Evolutionary conservation across 306 rosid genomes (phyloP).

Genomic region (Inga oerstediana): DNA sequence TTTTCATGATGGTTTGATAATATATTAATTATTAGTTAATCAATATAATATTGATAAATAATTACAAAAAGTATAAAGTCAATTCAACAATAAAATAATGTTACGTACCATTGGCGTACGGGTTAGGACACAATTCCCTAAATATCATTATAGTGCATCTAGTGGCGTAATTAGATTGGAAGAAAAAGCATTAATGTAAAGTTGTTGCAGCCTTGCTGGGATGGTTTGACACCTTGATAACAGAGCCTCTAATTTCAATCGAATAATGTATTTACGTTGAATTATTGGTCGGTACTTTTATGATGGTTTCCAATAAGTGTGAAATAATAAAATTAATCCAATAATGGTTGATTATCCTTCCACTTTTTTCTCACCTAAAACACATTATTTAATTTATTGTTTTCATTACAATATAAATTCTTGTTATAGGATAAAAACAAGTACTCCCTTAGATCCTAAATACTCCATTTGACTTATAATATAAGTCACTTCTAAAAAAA

Average conservation of each 20-base stretch:
- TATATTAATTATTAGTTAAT: too few species aligned
- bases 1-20: background rate
- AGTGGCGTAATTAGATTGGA: too few species aligned
- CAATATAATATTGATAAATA: background rate
- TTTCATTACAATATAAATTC: background rate
- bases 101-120: background rate
- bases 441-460: too few species aligned
- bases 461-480: too few species aligned
- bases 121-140: background rate
- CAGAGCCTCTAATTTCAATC: background rate
- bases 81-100: background rate
- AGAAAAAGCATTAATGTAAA: too few species aligned
- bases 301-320: background rate
- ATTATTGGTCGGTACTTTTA: background rate
- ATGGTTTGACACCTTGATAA: too few species aligned
- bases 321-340: background rate
- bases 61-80: background rate
- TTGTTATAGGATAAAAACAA: background rate
- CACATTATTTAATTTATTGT: background rate
- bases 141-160: too few species aligned
- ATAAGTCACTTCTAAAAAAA: too few species aligned
- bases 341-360: background rate
- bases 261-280: background rate
- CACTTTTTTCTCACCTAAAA: background rate
- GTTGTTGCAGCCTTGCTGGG: too few species aligned